Percentiles rank a stretch among this genome's conserved stretches.
phyloP scores from a whole-genome alignment of 192 early-diverging fungal genomes.

The Linnemannia exigua region DNA sequence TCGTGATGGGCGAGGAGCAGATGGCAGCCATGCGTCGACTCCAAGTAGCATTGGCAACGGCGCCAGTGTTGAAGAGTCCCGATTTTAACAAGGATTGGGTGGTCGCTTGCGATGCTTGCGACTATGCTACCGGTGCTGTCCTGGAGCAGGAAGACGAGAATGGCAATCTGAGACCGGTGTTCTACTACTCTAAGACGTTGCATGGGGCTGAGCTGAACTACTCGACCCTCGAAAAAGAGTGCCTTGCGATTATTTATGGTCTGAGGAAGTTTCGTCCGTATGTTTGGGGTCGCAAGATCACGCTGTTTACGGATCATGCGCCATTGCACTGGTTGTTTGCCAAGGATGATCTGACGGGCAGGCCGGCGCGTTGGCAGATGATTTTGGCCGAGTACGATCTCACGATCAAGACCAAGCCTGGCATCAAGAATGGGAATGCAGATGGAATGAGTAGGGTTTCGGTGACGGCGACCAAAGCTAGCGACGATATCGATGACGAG shows the following conservation, averaged over 20 bases:
- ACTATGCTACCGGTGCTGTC: background rate
- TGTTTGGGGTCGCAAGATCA: background rate
- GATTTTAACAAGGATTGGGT: background rate
- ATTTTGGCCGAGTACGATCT: background rate
- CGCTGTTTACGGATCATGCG: background rate
- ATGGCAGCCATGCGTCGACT: background rate
- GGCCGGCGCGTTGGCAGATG: background rate
- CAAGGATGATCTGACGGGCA: background rate
- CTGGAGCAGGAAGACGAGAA: background rate
- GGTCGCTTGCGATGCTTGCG: background rate
- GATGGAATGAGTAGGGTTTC: background rate
- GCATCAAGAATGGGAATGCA: background rate
- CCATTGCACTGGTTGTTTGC: background rate
- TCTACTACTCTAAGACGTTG: background rate
- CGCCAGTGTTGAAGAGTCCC: background rate
- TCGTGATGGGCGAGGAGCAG: background rate
- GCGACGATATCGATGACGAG: background rate
- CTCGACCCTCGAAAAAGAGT: background rate
- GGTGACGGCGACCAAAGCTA: background rate
- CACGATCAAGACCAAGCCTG: background rate
- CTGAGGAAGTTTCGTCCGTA: background rate
- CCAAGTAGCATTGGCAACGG: background rate
- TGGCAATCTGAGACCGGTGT: background rate
- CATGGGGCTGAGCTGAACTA: background rate
- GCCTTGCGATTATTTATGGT: background rate